phyloP scores from a whole-genome alignment of 192 early-diverging fungal genomes.

The Paraglomus occultum region DNA sequence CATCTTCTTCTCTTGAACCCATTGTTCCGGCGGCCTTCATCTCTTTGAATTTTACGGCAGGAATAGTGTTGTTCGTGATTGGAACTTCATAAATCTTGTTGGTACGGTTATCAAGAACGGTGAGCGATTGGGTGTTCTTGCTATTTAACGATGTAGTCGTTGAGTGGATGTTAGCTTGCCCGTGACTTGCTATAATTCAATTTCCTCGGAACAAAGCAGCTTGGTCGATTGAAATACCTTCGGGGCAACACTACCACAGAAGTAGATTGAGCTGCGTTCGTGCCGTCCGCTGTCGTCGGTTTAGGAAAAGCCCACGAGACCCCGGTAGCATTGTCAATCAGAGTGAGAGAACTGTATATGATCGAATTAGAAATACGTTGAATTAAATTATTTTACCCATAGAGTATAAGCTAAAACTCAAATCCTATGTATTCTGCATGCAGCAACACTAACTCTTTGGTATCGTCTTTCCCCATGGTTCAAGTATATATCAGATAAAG shows the following conservation, averaged over 20 bases:
- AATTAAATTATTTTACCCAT: too few relatives aligned
- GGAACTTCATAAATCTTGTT: conserved; percentile 56
- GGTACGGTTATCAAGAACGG: conserved; percentile 65
- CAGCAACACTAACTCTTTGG: too few relatives aligned
- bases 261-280: neutral
- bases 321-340: conserved; percentile 19
- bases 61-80: conserved; percentile 48
- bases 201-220: neutral
- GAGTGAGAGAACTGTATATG: neutral
- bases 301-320: conserved; percentile 1
- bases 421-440: too few relatives aligned
- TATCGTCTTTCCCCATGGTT: too few relatives aligned
- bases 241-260: conserved; percentile 18
- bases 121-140: conserved; percentile 47
- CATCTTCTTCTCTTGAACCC: conserved; percentile 29
- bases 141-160: conserved; percentile 12
- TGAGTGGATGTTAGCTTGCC: neutral
- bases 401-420: too few relatives aligned
- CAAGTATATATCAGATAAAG: too few relatives aligned
- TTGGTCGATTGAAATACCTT: conserved; percentile 2
- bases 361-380: too few relatives aligned
- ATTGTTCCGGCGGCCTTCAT: conserved; percentile 8
- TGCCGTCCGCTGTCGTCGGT: neutral
- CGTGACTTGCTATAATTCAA: neutral
- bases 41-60: conserved; percentile 41